Percentiles rank a stretch among this genome's conserved stretches.
These are phyloP conservation scores for Aureobasidium lini DNA, from an alignment of 2,329 filamentous ascomycete species.

Conservation along the genomic window DNA sequence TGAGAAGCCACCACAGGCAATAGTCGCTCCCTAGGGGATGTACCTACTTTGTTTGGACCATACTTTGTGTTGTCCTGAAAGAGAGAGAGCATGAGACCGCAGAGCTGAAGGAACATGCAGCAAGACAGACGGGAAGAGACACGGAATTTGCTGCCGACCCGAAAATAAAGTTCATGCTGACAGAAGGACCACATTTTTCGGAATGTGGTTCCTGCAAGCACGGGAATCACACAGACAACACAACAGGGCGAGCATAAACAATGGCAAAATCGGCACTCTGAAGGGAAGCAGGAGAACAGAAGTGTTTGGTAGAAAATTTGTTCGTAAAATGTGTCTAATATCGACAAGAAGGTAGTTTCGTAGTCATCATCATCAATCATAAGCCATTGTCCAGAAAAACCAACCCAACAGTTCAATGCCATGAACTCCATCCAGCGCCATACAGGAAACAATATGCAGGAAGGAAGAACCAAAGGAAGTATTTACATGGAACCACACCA, in stretches of 20 bases:
- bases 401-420: background rate
- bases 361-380: constrained; percentile 7
- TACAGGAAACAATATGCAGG: background rate
- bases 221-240: too few relatives aligned
- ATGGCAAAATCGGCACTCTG: too few relatives aligned
- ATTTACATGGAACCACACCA: constrained; percentile 7
- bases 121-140: background rate
- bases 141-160: background rate
- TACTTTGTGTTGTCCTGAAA: background rate
- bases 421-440: constrained; percentile 3
- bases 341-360: constrained; percentile 10
- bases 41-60: too few relatives aligned
- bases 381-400: constrained; percentile 1
- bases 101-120: background rate
- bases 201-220: background rate
- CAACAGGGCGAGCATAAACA: too few relatives aligned
- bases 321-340: constrained; percentile 10
- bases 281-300: background rate
- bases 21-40: background rate
- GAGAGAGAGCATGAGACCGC: background rate
- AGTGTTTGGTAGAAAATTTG: background rate
- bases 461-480: background rate
- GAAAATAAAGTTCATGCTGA: background rate
- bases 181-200: background rate
- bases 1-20: background rate